phyloP scores from a whole-genome alignment of 1,284 basidiomycete genomes.

The Heterobasidion annosum region DNA sequence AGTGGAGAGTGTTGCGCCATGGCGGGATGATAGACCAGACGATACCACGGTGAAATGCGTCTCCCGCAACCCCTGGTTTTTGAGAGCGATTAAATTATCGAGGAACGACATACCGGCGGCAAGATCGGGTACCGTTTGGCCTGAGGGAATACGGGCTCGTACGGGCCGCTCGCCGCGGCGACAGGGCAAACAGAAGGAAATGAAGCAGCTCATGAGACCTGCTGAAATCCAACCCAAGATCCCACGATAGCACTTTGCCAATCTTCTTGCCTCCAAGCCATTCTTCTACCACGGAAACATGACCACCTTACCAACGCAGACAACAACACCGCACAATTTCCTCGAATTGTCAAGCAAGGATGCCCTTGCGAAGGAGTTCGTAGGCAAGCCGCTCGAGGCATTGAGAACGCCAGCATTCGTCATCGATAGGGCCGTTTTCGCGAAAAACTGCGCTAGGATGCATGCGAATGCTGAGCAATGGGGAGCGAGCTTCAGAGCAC shows the following conservation, averaged over 20 bases:
- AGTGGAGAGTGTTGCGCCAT: conserved; percentile 32
- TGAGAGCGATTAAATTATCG: no score
- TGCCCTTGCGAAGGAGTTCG: conserved; percentile 48
- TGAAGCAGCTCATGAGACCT: no score
- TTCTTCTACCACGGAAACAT: no score
- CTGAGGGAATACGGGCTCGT: no score
- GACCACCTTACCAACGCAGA: conserved; percentile 11
- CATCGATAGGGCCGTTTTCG: conserved; percentile 65
- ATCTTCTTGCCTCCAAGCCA: no score
- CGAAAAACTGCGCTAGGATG: conserved; percentile 68
- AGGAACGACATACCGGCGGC: no score
- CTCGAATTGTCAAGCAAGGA: conserved; percentile 39
- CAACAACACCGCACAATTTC: conserved; percentile 39
- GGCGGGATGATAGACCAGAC: neutral
- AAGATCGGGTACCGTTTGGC: no score
- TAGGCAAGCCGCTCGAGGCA: conserved; percentile 44
- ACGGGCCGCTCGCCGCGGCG: no score
- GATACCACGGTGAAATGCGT: neutral
- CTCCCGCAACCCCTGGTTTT: neutral
- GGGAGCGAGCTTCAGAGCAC: conserved; percentile 69
- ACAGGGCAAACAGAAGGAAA: no score
- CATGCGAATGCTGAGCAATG: conserved; percentile 52
- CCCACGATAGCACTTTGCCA: no score
- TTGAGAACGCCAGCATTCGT: conserved; percentile 75
- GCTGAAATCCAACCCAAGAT: no score